These are phyloP conservation scores for Coprinopsis sp. DNA, from an alignment of 768 basidiomycete species.

Conservation along the genomic window DNA sequence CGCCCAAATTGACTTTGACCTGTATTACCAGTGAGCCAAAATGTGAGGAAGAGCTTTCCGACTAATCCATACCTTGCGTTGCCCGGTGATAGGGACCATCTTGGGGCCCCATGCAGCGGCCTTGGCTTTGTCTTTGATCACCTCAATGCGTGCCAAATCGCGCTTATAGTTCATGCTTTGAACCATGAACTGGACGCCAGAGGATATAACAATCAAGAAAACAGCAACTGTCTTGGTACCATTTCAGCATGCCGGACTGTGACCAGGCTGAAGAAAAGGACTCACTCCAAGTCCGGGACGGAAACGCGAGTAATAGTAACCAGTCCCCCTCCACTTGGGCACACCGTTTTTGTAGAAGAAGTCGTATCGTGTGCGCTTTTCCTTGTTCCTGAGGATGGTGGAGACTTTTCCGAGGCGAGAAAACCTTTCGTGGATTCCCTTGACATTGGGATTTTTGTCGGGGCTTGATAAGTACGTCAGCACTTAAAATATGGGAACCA, in stretches of 20 bases:
- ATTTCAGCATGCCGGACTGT: constrained; percentile 5
- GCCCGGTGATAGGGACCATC: constrained; percentile 54
- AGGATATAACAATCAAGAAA: constrained; percentile 75
- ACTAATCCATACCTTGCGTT: constrained; percentile 58
- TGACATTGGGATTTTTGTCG: constrained; percentile 89
- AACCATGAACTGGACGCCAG: constrained; percentile 77
- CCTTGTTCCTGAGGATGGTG: constrained; percentile 72
- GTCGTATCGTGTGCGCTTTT: constrained; percentile 77
- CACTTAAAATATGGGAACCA: not conserved
- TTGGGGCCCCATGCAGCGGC: constrained; percentile 81
- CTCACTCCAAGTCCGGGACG: constrained; percentile 84
- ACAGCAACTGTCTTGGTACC: constrained; percentile 65
- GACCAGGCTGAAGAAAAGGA: constrained; percentile 7
- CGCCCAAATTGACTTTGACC: constrained; percentile 73
- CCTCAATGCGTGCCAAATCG: constrained; percentile 66
- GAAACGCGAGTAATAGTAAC: constrained; percentile 95
- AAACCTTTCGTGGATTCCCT: constrained; percentile 82
- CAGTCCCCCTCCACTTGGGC: constrained; percentile 92
- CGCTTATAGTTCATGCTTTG: constrained; percentile 72
- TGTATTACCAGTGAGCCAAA: constrained; percentile 21
- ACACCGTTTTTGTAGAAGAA: constrained; percentile 98
- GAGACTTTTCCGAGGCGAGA: constrained; percentile 86
- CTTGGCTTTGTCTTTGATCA: constrained; percentile 57
- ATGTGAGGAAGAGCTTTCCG: not conserved
- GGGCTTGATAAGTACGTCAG: constrained; percentile 48